Evolutionary conservation across 78 protist species (phyloP).

Genomic region (Cavenderia fasciculata): DNA sequence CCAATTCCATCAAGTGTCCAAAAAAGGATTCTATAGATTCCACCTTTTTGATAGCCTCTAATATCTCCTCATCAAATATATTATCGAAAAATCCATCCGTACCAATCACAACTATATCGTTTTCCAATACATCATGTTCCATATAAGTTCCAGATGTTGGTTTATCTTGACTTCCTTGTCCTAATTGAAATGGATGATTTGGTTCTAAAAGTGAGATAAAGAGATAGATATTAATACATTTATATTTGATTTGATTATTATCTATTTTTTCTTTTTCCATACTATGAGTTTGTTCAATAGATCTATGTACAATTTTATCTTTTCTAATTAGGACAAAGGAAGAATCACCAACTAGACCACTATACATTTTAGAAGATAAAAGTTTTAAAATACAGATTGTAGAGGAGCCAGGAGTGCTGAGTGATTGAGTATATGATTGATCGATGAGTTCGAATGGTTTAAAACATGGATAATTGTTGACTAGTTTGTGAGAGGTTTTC

Average conservation of each 20-base stretch:
- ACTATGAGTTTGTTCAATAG: slow-evolving; percentile 69
- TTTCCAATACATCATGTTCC: slow-evolving; percentile 37
- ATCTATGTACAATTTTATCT: slow-evolving; percentile 26
- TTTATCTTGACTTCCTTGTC: slow-evolving; percentile 36
- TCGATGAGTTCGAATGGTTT: slow-evolving; percentile 54
- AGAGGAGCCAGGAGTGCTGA: slow-evolving; percentile 29
- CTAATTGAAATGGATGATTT: slow-evolving; percentile 71
- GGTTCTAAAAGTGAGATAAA: slow-evolving; percentile 18
- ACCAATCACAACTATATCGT: slow-evolving; percentile 77
- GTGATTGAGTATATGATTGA: slow-evolving; percentile 9
- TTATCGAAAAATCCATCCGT: slow-evolving; percentile 80
- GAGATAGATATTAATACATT: not conserved
- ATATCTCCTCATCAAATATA: slow-evolving; percentile 53
- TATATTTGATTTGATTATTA: not conserved
- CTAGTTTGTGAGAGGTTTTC: not conserved
- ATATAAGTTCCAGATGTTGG: slow-evolving; percentile 49
- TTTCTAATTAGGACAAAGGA: slow-evolving; percentile 48
- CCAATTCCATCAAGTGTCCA: slow-evolving; percentile 22
- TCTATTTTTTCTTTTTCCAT: not conserved
- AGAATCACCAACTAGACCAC: slow-evolving; percentile 68
- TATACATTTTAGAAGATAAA: slow-evolving; percentile 34
- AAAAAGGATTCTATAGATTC: slow-evolving; percentile 40
- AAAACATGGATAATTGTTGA: not conserved
- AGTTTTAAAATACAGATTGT: slow-evolving; percentile 69
- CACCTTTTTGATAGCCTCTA: slow-evolving; percentile 36